phyloP scores from a whole-genome alignment of 345 rosid species.

The Lenwebbia sp. region DNA sequence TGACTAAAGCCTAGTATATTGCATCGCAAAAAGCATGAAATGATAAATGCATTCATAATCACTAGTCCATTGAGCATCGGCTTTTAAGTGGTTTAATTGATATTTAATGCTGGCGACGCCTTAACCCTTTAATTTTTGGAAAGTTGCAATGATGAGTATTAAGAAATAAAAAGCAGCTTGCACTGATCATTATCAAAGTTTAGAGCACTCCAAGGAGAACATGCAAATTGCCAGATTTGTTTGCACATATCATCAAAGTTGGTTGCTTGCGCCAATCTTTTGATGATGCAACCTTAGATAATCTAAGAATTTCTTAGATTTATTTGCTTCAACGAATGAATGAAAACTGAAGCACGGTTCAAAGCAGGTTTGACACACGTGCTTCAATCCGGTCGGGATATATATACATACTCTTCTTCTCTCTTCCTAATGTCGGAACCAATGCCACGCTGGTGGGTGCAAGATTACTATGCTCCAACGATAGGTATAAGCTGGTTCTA shows the following conservation, averaged over 20 bases:
- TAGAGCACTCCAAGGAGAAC: no score
- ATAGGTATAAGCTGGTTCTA: no score
- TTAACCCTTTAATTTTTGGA: no score
- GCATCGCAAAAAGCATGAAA: no score
- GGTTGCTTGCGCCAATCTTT: not conserved
- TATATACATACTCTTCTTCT: not conserved
- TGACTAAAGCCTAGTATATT: no score
- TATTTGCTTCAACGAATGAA: not conserved
- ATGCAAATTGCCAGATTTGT: not conserved
- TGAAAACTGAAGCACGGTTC: not conserved
- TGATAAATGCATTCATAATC: no score
- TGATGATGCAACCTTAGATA: no score
- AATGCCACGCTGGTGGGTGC: not conserved
- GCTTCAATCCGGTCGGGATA: no score
- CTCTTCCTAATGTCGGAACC: not conserved
- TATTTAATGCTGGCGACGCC: no score
- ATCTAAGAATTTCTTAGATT: not conserved
- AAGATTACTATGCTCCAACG: not conserved
- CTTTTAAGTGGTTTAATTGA: no score
- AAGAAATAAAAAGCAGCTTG: not conserved
- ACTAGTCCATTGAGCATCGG: no score
- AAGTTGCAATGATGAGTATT: no score
- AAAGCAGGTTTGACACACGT: not conserved
- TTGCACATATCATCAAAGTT: not conserved
- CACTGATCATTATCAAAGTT: not conserved